These are phyloP conservation scores for Capronia coronata DNA, from an alignment of 2,329 filamentous ascomycete genomes.

Conservation along the genomic window DNA sequence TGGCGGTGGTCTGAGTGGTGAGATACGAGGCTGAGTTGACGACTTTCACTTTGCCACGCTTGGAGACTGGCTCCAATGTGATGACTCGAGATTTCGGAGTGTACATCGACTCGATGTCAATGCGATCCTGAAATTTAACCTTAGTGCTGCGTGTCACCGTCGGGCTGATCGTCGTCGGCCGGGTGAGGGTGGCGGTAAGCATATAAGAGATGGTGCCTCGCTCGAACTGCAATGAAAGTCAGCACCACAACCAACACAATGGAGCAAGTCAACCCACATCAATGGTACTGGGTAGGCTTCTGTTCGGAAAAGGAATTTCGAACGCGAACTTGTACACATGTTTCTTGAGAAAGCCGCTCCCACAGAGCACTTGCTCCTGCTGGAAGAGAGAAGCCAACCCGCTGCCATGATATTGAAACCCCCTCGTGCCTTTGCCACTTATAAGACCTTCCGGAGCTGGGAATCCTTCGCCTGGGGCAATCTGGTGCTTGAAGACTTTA, in stretches of 20 bases:
- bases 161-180: constrained; percentile 77
- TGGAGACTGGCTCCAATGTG: constrained; percentile 79
- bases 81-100: constrained; percentile 75
- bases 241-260: constrained; percentile 22
- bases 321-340: constrained; percentile 63
- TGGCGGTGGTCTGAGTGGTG: constrained; percentile 40
- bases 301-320: constrained; percentile 55
- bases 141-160: constrained; percentile 74
- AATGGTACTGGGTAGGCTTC: constrained; percentile 72
- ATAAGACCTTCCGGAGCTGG: constrained; percentile 47
- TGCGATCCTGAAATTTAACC: constrained; percentile 69
- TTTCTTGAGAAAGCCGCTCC: constrained; percentile 56
- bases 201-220: constrained; percentile 88
- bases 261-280: constrained; percentile 58
- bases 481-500: constrained; percentile 59
- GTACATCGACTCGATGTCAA: constrained; percentile 72
- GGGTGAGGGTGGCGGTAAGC: constrained; percentile 80
- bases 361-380: constrained; percentile 58
- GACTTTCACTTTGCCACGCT: constrained; percentile 56
- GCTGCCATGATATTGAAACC: constrained; percentile 55
- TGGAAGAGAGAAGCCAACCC: constrained; percentile 60
- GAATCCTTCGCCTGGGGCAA: constrained; percentile 49
- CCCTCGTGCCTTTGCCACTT: constrained; percentile 48
- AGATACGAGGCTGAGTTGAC: constrained; percentile 42
- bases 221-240: constrained; percentile 65